Evolutionary conservation across 768 basidiomycete genomes (phyloP).

Genomic region (Pleurotus ostreatus): DNA sequence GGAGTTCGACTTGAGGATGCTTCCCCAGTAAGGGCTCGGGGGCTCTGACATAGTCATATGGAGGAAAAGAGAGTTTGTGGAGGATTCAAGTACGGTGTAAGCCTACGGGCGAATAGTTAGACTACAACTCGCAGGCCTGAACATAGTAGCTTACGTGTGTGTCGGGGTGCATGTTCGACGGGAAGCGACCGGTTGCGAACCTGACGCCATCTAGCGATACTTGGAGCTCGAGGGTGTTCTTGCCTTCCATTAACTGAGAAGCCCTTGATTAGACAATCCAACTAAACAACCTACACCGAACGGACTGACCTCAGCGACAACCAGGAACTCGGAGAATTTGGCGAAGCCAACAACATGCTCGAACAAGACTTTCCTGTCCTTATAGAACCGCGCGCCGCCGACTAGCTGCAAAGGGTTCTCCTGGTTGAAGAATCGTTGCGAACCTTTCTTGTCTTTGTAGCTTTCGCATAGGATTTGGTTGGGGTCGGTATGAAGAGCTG

Average conservation of each 20-base stretch:
- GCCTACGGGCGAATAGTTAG: slow-evolving; percentile 42
- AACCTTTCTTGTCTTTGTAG: slow-evolving; percentile 76
- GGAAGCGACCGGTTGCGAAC: slow-evolving; percentile 88
- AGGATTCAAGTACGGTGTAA: slow-evolving; percentile 93
- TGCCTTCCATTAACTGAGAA: slow-evolving; percentile 45
- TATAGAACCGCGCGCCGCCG: slow-evolving; percentile 71
- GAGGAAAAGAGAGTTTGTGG: slow-evolving; percentile 88
- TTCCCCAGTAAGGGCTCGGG: slow-evolving; percentile 78
- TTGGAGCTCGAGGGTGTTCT: slow-evolving; percentile 71
- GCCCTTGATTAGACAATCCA: slow-evolving; percentile 5
- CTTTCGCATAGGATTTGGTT: slow-evolving; percentile 92
- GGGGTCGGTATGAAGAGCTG: slow-evolving; percentile 72
- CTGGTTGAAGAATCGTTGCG: slow-evolving; percentile 53
- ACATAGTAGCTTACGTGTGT: slow-evolving; percentile 63
- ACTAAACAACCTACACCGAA: not conserved
- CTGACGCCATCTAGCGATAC: slow-evolving; percentile 88
- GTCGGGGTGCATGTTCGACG: slow-evolving; percentile 83
- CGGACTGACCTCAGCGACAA: slow-evolving; percentile 82
- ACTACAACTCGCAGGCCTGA: not conserved
- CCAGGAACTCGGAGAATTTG: slow-evolving; percentile 93
- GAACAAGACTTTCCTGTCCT: slow-evolving; percentile 72
- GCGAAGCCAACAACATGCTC: slow-evolving; percentile 91
- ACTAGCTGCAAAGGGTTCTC: slow-evolving; percentile 76
- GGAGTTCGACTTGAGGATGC: slow-evolving; percentile 92
- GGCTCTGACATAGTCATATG: slow-evolving; percentile 90